Evolutionary conservation across 2,329 filamentous ascomycete genomes (phyloP).

Genomic region (Trematosphaeria pertusa): DNA sequence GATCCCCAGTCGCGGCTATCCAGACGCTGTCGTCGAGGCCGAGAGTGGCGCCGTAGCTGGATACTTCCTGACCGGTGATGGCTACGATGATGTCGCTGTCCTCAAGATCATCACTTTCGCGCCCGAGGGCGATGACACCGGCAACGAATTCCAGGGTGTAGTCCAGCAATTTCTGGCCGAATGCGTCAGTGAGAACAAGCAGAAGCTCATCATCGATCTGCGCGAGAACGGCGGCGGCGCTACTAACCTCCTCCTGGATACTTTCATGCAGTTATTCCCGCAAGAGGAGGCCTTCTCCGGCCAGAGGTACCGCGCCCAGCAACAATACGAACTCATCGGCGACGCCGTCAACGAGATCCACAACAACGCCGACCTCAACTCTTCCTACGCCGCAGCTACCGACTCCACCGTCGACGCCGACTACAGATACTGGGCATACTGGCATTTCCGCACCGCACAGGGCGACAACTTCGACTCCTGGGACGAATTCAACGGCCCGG

Average conservation of each 20-base stretch:
- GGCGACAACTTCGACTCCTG: constrained; percentile 50
- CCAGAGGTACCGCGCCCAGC: constrained; percentile 28
- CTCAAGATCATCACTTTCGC: constrained; percentile 52
- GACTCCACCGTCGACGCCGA: constrained; percentile 16
- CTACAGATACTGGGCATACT: constrained; percentile 30
- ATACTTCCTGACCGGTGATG: constrained; percentile 51
- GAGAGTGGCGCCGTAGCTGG: constrained; percentile 44
- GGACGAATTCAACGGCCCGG: constrained; percentile 53
- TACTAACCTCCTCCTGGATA: constrained; percentile 40
- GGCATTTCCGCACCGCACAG: constrained; percentile 32
- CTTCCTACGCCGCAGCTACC: constrained; percentile 8
- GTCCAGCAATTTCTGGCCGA: constrained; percentile 52
- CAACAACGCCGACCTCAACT: constrained; percentile 15
- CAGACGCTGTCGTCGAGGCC: constrained; percentile 20
- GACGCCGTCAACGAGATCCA: constrained; percentile 29
- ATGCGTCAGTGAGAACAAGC: constrained; percentile 56
- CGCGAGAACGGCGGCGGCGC: constrained; percentile 65
- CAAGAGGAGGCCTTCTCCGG: constrained; percentile 45
- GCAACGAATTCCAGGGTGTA: constrained; percentile 39
- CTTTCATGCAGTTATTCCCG: constrained; percentile 62
- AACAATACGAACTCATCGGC: constrained; percentile 27
- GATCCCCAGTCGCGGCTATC: constrained; percentile 16
- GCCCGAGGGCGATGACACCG: constrained; percentile 18
- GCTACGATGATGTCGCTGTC: constrained; percentile 49
- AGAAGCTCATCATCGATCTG: constrained; percentile 68